A percentile compares a stretch with the other conserved stretches of the same genome.
Evolutionary conservation across 352 stramenopile species (phyloP).

Genomic region (Chrysophaeum taylorii): DNA sequence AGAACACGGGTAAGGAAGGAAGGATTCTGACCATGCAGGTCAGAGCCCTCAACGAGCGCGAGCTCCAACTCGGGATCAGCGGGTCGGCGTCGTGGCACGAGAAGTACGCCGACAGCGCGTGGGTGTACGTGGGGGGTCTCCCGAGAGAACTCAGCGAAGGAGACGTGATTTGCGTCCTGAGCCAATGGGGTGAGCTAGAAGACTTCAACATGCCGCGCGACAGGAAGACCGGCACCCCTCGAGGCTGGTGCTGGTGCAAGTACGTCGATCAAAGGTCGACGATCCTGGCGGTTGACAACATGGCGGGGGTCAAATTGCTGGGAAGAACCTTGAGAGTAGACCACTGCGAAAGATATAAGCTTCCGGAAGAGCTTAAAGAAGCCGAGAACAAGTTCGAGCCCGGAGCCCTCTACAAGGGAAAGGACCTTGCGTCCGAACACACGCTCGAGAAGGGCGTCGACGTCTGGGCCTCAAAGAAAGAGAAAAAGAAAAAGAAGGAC

Average conservation of each 20-base stretch:
- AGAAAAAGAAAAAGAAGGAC: conserved; percentile 32
- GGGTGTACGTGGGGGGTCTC: conserved; percentile 88
- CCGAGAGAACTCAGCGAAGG: conserved; percentile 82
- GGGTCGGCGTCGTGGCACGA: conserved; percentile 63
- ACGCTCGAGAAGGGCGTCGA: conserved; percentile 48
- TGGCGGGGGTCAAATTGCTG: conserved; percentile 72
- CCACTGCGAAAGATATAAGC: conserved; percentile 92
- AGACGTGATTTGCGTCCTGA: conserved; percentile 81
- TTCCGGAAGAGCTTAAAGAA: conserved; percentile 44
- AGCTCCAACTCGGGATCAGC: conserved; percentile 56
- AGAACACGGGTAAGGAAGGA: too few species aligned
- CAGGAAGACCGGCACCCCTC: conserved; percentile 84
- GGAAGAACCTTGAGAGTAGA: conserved; percentile 84
- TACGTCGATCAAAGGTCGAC: conserved; percentile 90
- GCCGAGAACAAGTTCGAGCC: conserved; percentile 36
- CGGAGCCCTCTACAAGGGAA: conserved; percentile 33
- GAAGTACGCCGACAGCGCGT: conserved; percentile 83
- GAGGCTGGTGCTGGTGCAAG: conserved; percentile 91
- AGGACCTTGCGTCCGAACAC: conserved; percentile 45
- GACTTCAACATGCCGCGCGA: conserved; percentile 93
- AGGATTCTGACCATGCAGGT: too few species aligned
- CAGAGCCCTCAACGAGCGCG: conserved; percentile 58
- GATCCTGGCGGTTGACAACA: conserved; percentile 93
- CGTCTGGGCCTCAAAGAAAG: conserved; percentile 44
- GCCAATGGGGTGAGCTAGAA: conserved; percentile 78